A percentile compares a stretch with the other conserved stretches of the same genome.
Evolutionary conservation across 78 protist species (phyloP).

Genomic region (Corallochytrium limacisporum): DNA sequence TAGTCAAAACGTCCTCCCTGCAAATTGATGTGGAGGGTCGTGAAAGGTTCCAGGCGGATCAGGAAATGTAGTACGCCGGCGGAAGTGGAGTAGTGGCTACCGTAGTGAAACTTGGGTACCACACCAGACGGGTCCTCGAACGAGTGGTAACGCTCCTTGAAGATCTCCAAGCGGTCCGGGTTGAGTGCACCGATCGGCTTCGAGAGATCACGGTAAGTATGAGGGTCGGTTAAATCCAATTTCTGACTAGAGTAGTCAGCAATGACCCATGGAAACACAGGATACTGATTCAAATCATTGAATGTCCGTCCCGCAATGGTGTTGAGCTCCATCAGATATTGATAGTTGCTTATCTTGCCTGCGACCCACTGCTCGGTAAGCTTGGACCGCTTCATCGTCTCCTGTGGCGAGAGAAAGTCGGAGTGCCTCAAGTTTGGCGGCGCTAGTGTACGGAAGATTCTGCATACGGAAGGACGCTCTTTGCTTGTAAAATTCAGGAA

Average conservation of each 20-base stretch:
- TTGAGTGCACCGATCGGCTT: constrained; percentile 87
- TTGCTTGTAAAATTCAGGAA: no score
- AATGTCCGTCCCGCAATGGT: constrained; percentile 81
- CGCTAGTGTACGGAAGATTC: no score
- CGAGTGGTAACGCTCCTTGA: constrained; percentile 43
- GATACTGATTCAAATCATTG: constrained; percentile 87
- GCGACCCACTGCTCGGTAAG: no score
- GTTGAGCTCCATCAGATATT: constrained; percentile 79
- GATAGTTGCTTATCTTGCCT: no score
- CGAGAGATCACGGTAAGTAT: constrained; percentile 74
- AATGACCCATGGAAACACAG: constrained; percentile 88
- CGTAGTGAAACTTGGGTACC: constrained; percentile 74
- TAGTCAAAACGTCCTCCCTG: constrained; percentile 78
- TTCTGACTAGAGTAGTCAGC: constrained; percentile 47
- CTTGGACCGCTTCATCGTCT: no score
- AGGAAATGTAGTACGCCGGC: constrained; percentile 65
- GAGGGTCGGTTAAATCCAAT: constrained; percentile 63
- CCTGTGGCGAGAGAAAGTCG: no score
- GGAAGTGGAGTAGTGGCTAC: constrained; percentile 75
- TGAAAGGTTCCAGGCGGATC: constrained; percentile 89
- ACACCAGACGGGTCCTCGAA: constrained; percentile 10
- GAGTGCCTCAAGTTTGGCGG: no score
- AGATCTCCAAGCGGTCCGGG: constrained; percentile 15
- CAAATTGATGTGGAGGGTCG: constrained; percentile 25
- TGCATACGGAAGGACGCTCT: no score